Percentiles rank a stretch among this genome's conserved stretches.
These are phyloP conservation scores for Myriosclerotinia duriaeana DNA, from an alignment of 2,329 filamentous ascomycete species.

Conservation along the genomic window DNA sequence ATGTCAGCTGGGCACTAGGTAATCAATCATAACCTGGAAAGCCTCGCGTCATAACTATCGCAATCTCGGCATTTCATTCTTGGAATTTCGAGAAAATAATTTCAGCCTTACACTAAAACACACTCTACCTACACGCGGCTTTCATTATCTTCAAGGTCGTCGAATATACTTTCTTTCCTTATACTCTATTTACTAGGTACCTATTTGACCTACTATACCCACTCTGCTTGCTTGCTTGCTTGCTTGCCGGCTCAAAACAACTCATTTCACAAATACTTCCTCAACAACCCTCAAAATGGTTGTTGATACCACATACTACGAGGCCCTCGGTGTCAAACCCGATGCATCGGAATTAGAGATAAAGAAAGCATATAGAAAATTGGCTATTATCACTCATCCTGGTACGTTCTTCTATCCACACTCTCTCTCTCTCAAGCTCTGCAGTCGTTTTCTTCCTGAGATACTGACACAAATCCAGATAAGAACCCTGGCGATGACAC, in stretches of 20 bases:
- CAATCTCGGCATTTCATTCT: slow-evolving; percentile 14
- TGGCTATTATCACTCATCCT: slow-evolving; percentile 84
- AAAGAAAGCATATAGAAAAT: slow-evolving; percentile 94
- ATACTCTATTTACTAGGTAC: background rate
- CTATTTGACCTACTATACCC: background rate
- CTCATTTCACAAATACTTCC: background rate
- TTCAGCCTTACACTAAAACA: slow-evolving; percentile 13
- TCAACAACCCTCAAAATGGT: slow-evolving; percentile 33
- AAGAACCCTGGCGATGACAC: slow-evolving; percentile 97
- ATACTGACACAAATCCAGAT: slow-evolving; percentile 53
- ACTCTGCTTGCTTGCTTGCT: background rate
- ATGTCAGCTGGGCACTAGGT: too few relatives aligned
- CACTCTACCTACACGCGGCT: background rate
- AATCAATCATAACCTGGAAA: slow-evolving; percentile 2
- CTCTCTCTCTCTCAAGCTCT: slow-evolving; percentile 1
- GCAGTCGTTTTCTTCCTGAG: background rate
- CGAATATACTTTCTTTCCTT: background rate
- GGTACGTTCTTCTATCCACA: slow-evolving; percentile 29
- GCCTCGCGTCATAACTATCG: slow-evolving; percentile 25
- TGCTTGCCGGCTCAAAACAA: background rate
- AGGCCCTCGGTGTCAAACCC: slow-evolving; percentile 78
- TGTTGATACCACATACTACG: slow-evolving; percentile 47
- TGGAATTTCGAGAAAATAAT: slow-evolving; percentile 15
- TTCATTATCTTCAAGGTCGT: background rate
- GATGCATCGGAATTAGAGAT: slow-evolving; percentile 89